These are phyloP conservation scores for Exophiala calicioides DNA, from an alignment of 2,329 filamentous ascomycete genomes.

Conservation along the genomic window DNA sequence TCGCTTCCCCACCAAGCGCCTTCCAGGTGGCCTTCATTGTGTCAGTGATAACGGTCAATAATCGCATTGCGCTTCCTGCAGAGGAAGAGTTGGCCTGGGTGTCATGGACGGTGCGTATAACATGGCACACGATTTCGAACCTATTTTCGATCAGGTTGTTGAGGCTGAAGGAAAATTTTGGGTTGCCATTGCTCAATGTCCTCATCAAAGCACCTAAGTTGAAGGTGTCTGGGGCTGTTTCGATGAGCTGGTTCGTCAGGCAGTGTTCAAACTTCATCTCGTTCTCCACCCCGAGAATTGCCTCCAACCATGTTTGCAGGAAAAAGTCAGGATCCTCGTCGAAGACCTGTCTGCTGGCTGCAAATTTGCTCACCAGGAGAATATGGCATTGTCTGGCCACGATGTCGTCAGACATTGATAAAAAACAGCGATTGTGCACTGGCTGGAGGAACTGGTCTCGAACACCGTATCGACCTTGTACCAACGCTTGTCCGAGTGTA, in stretches of 20 bases:
- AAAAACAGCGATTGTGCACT: no score
- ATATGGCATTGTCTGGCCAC: slow-evolving; percentile 19
- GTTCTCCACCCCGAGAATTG: slow-evolving; percentile 10
- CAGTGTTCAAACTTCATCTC: slow-evolving; percentile 21
- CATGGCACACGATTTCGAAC: slow-evolving; percentile 18
- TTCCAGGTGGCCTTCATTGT: slow-evolving; percentile 19
- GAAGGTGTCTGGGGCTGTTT: slow-evolving; percentile 13
- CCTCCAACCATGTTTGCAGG: slow-evolving; percentile 16
- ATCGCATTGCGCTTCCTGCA: slow-evolving; percentile 8
- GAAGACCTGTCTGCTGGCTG: slow-evolving; percentile 6
- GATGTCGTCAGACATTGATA: slow-evolving; percentile 9
- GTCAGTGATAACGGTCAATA: slow-evolving; percentile 18
- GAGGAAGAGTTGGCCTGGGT: slow-evolving; percentile 7
- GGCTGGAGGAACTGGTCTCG: slow-evolving; percentile 21
- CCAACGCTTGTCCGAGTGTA: slow-evolving; percentile 14
- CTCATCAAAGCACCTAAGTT: slow-evolving; percentile 12
- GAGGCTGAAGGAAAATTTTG: slow-evolving; percentile 2
- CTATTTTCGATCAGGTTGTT: slow-evolving; percentile 19
- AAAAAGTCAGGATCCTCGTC: slow-evolving; percentile 13
- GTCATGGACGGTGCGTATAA: slow-evolving; percentile 19
- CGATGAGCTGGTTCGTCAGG: slow-evolving; percentile 19
- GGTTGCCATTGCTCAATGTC: slow-evolving; percentile 3
- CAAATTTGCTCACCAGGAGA: slow-evolving; percentile 22
- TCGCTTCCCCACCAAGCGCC: not conserved
- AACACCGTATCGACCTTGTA: slow-evolving; percentile 4